Conservation (phyloP, 2,329 filamentous ascomycete species). For the Drechmeria coniospora region DNA sequence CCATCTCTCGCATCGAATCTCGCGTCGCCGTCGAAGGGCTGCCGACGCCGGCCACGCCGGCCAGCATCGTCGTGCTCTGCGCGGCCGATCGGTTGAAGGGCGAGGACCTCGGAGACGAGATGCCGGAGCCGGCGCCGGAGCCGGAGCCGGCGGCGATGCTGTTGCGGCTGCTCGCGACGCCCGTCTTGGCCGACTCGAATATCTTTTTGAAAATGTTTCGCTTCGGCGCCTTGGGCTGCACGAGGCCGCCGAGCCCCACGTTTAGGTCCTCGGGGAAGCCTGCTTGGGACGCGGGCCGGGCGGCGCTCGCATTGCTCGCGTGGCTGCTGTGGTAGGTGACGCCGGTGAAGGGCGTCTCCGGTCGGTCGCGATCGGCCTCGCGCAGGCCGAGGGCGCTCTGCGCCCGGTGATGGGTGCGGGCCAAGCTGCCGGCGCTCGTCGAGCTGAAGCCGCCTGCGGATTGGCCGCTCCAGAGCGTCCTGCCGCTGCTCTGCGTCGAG, state of each 20-base stretch:
- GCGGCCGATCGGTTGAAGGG: constrained; percentile 25
- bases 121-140: constrained; percentile 26
- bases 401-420: constrained; percentile 53
- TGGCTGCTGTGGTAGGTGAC: constrained; percentile 89
- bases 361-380: constrained; percentile 38
- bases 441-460: constrained; percentile 87
- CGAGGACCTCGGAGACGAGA: constrained; percentile 27
- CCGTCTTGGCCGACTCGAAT: constrained; percentile 84
- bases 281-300: constrained; percentile 49
- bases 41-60: constrained; percentile 19
- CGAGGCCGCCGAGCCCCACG: constrained; percentile 62
- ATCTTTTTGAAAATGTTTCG: constrained; percentile 93
- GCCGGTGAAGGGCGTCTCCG: constrained; percentile 54
- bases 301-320: constrained; percentile 34
- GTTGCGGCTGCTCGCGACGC: constrained; percentile 75
- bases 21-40: constrained; percentile 20
- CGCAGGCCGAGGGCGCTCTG: constrained; percentile 50
- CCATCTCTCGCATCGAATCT: constrained; percentile 54
- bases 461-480: constrained; percentile 83
- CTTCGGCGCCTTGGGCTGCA: constrained; percentile 62
- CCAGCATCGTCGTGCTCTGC: constrained; percentile 29
- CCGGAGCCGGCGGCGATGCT: constrained; percentile 50
- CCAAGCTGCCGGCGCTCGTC: constrained; percentile 87
- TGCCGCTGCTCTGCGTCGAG: constrained; percentile 63
- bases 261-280: constrained; percentile 51